phyloP scores from a whole-genome alignment of 2,329 filamentous ascomycete species.

The Daldinia eschscholtzii region DNA sequence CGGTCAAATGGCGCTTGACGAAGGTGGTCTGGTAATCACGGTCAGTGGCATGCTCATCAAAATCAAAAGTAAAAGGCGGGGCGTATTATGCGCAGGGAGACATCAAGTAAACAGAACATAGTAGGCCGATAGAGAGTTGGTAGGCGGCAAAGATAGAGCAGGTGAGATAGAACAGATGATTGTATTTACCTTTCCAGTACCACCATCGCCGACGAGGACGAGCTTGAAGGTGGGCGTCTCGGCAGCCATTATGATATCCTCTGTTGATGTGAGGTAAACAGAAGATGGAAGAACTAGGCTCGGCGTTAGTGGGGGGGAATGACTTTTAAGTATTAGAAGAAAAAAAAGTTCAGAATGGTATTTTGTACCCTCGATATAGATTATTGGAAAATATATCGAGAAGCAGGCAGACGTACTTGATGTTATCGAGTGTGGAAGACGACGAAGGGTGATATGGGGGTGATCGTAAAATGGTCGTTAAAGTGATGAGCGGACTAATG shows the following conservation, averaged over 20 bases:
- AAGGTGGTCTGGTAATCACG: slow-evolving; percentile 84
- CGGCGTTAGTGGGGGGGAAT: slow-evolving; percentile 48
- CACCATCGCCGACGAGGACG: slow-evolving; percentile 98
- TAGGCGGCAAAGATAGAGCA: slow-evolving; percentile 13
- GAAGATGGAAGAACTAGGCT: slow-evolving; percentile 53
- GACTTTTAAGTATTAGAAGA: slow-evolving; percentile 18
- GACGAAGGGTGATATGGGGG: slow-evolving; percentile 12
- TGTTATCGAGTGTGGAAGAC: slow-evolving; percentile 15
- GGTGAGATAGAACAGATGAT: slow-evolving; percentile 16
- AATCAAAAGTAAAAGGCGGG: slow-evolving; percentile 41
- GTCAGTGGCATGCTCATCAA: slow-evolving; percentile 40
- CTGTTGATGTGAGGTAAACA: slow-evolving; percentile 60
- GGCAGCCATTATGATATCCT: slow-evolving; percentile 72
- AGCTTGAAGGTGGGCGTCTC: slow-evolving; percentile 94
- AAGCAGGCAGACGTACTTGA: slow-evolving; percentile 30
- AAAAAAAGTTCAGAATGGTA: slow-evolving; percentile 3
- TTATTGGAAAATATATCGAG: slow-evolving; percentile 15
- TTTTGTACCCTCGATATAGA: slow-evolving; percentile 16
- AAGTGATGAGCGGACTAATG: slow-evolving; percentile 47
- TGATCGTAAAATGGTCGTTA: slow-evolving; percentile 40
- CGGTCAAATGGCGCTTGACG: slow-evolving; percentile 99
- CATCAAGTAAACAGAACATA: slow-evolving; percentile 27
- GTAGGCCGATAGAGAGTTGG: not conserved
- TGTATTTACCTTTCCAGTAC: slow-evolving; percentile 90
- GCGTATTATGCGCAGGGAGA: slow-evolving; percentile 45